phyloP scores from a whole-genome alignment of 805 yeast species.

The Millerago galiae region DNA sequence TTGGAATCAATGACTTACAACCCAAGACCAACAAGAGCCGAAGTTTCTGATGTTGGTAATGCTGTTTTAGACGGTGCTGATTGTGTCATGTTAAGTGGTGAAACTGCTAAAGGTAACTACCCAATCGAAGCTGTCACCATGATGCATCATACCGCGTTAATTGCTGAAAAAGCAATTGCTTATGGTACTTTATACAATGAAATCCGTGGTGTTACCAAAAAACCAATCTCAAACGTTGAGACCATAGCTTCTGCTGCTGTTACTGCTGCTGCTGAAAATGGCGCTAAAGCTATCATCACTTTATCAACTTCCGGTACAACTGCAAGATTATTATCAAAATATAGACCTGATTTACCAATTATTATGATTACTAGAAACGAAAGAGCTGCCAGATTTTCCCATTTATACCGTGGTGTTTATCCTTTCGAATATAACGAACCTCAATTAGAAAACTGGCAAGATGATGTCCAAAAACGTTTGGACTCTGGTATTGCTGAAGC shows the following conservation, averaged over 20 bases:
- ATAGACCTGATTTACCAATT: constrained; percentile 96
- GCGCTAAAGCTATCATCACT: constrained; percentile 94
- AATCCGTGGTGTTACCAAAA: constrained; percentile 74
- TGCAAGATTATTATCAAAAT: constrained; percentile 93
- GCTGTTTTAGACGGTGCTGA: constrained; percentile 99
- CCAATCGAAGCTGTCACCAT: constrained; percentile 96
- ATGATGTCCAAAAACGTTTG: constrained; percentile 93
- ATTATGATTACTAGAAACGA: constrained; percentile 96
- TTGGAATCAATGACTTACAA: constrained; percentile 98
- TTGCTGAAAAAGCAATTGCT: constrained; percentile 96
- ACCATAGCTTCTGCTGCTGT: constrained; percentile 97
- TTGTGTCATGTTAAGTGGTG: constrained; percentile 99
- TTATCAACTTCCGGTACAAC: constrained; percentile 93
- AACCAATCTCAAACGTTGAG: constrained; percentile 91
- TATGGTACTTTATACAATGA: constrained; percentile 81
- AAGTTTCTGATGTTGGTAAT: constrained; percentile 98
- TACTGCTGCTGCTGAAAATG: constrained; percentile 91
- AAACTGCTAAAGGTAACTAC: constrained; percentile 99
- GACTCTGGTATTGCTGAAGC: constrained; percentile 91
- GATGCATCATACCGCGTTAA: constrained; percentile 96
- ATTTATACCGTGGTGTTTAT: constrained; percentile 97
- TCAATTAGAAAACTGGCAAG: constrained; percentile 75
- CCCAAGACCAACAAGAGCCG: constrained; percentile 99
- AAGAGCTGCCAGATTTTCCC: constrained; percentile 90
- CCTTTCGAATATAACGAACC: constrained; percentile 79